Evolutionary conservation across 2,329 filamentous ascomycete genomes (phyloP), one percentile per base, ranked within the genome.

Genomic region (Colletotrichum trifolii): DNA sequence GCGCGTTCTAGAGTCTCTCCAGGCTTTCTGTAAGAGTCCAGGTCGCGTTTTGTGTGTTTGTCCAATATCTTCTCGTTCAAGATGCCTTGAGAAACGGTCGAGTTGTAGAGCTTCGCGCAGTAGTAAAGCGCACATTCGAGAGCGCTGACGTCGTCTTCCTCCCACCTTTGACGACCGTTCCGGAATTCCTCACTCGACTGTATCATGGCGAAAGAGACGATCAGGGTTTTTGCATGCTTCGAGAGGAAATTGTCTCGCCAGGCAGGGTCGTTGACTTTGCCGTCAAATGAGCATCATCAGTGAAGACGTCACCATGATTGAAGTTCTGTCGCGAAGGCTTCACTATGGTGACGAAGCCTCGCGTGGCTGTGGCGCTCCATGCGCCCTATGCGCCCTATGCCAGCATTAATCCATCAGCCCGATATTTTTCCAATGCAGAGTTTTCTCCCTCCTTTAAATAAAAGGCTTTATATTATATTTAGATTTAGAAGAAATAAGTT

Each of bases 81-180:
- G 15, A 13, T 15, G 13, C 46, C 46, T 38, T 50, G 36, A 1
- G 25, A 12, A 25, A 36, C 47, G 2, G 15, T 7, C 3, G 55
- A 58, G 25, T 50, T 12, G 12, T 59, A 59, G 2, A 46, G 5
- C 8, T 59, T 59, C 6, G 39, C 46, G 8, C 56, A 59, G 7
- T 52, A 59, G 8, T 50, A 52, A 6, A 59, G 11, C 3, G 56
- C 56, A 17, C 47, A 59, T 9, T 59, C 56, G 5, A 25, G 11
- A 10, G 45, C 45, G 4, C 15, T 35, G 1, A 58, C 55, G n/a
- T 35, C 35, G 17, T 17, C 15, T 1, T 58, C 13, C 8, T 33
- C 36, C 46, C 46, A 58, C 2, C 2, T 7, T 10, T 40, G 35
- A 1, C n/a, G 6, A 2, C 33, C 34, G 12, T 40, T 17, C 0